Conservation (phyloP, 306 rosid genomes). For the Cucumis hystrix region DNA sequence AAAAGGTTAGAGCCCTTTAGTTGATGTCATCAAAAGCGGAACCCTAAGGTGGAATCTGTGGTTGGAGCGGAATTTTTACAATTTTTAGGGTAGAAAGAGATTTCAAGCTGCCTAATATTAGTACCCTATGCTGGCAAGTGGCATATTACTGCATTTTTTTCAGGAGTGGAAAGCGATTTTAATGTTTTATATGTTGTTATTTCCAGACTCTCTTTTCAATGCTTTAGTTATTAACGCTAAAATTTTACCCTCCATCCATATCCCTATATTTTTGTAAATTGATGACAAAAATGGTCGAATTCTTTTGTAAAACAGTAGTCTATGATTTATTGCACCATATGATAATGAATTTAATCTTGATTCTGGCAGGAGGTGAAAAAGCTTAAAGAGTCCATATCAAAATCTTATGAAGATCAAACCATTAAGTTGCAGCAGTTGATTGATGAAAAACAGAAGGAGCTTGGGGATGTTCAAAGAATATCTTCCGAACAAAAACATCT, state of each 20-base stretch:
- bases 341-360: not conserved
- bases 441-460: conserved; percentile 63
- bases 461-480: conserved; percentile 41
- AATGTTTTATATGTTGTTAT: not conserved
- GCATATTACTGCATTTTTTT: not conserved
- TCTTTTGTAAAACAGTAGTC: not conserved
- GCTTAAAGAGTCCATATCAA: conserved; percentile 46
- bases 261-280: not conserved
- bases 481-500: conserved; percentile 63
- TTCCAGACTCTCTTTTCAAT: not conserved
- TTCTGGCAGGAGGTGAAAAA: conserved; percentile 59
- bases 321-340: not conserved
- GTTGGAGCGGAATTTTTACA: too few species aligned
- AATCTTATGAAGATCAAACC: conserved; percentile 50
- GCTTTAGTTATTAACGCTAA: not conserved
- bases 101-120: too few species aligned
- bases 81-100: too few species aligned
- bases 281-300: not conserved
- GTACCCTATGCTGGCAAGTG: too few species aligned
- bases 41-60: too few species aligned
- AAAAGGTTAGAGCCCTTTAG: too few species aligned
- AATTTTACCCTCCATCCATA: not conserved
- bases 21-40: too few species aligned
- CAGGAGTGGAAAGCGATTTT: not conserved
- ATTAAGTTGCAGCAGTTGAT: conserved; percentile 41